A percentile compares a stretch with the other conserved stretches of the same genome.
These are phyloP conservation scores for Polyplosphaeria fusca DNA, from an alignment of 495 filamentous ascomycete species.

Conservation along the genomic window DNA sequence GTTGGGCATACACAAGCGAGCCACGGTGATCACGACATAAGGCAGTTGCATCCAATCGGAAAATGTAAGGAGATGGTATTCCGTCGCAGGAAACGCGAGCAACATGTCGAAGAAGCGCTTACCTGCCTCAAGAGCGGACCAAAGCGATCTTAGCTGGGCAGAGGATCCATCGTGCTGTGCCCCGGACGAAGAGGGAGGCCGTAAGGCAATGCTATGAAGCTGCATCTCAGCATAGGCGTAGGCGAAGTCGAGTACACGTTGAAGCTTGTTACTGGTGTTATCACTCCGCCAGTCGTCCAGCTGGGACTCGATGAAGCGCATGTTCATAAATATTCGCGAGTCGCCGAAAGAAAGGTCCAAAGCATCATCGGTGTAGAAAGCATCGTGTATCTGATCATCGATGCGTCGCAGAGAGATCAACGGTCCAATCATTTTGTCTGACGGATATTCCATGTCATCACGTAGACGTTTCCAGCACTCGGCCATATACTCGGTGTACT, in stretches of 20 bases:
- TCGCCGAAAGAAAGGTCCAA: conserved; percentile 15
- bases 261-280: background rate
- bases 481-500: conserved; percentile 24
- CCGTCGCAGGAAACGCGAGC: conserved; percentile 15
- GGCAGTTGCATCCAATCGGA: conserved; percentile 26
- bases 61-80: conserved; percentile 24
- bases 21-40: conserved; percentile 13
- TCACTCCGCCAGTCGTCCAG: conserved; percentile 19
- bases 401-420: conserved; percentile 13
- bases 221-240: conserved; percentile 16
- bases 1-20: conserved; percentile 18
- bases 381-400: conserved; percentile 18
- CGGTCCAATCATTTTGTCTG: conserved; percentile 11
- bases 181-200: background rate
- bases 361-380: conserved; percentile 16
- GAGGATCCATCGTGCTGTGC: background rate
- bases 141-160: conserved; percentile 11
- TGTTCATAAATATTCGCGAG: conserved; percentile 18
- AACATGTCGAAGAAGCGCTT: conserved; percentile 19
- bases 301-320: conserved; percentile 19
- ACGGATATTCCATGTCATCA: conserved; percentile 13
- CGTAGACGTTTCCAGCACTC: background rate
- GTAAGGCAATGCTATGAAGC: conserved; percentile 20
- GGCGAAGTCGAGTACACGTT: conserved; percentile 15
- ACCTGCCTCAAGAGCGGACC: conserved; percentile 18